phyloP scores from a whole-genome alignment of 2,329 filamentous ascomycete species.

The Sporothrix protearum region DNA sequence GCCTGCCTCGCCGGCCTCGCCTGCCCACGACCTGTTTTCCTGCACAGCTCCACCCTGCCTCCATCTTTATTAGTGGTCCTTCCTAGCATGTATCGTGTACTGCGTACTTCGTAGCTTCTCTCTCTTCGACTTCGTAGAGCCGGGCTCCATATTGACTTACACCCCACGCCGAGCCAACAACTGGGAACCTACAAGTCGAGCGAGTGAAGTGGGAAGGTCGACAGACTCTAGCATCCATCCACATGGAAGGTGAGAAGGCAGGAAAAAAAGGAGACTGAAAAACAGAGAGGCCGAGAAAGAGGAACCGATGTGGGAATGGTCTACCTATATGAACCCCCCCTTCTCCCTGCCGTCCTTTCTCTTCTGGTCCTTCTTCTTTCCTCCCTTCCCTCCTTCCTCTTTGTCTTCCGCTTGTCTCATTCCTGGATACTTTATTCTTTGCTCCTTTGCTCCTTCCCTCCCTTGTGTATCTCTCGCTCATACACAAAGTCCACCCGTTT shows the following conservation, averaged over 20 bases:
- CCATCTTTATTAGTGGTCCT: slow-evolving; percentile 15
- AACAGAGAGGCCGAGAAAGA: not conserved
- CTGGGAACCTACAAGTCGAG: not conserved
- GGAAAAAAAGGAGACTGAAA: not conserved
- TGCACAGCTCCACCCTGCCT: slow-evolving; percentile 13
- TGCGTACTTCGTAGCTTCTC: too few species aligned
- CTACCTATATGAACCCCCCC: slow-evolving; percentile 19
- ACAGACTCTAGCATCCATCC: not conserved
- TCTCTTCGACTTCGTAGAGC: not conserved
- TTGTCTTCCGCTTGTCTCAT: not conserved
- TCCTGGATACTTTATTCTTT: not conserved
- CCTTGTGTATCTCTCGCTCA: slow-evolving; percentile 17
- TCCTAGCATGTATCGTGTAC: not conserved
- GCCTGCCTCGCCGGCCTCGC: not conserved
- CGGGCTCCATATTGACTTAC: slow-evolving; percentile 9
- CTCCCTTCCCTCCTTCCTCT: slow-evolving; percentile 12
- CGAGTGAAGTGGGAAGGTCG: not conserved
- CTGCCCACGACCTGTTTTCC: slow-evolving; percentile 4
- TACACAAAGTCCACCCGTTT: slow-evolving; percentile 3
- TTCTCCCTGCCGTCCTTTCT: slow-evolving; percentile 16
- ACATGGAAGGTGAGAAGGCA: not conserved
- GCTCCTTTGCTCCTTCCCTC: slow-evolving; percentile 5
- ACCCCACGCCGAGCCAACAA: slow-evolving; percentile 5
- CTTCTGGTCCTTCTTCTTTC: not conserved
- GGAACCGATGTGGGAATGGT: not conserved